Conservation (phyloP, 495 filamentous ascomycete species). For the Chaetomium fimeti region DNA sequence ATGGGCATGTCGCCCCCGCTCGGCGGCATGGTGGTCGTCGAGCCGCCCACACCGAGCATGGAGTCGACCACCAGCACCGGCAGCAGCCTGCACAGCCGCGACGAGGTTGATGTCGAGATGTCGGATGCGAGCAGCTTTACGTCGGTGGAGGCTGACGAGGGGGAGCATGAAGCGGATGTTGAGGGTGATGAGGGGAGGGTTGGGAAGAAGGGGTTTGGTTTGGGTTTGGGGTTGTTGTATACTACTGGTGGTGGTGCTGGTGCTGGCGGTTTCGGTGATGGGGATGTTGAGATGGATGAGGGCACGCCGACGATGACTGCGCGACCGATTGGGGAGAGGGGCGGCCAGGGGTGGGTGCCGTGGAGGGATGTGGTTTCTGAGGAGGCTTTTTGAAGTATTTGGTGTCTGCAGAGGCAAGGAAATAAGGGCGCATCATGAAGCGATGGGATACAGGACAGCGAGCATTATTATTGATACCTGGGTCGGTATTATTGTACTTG, state of each 20-base stretch:
- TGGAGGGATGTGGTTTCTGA: constrained; percentile 18
- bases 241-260: background rate
- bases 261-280: background rate
- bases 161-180: constrained; percentile 7
- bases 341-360: constrained; percentile 10
- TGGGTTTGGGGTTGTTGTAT: background rate
- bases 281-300: constrained; percentile 34
- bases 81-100: constrained; percentile 15
- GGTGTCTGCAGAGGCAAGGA: background rate
- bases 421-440: background rate
- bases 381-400: background rate
- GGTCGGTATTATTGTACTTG: background rate
- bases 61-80: constrained; percentile 24
- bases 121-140: constrained; percentile 40
- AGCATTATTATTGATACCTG: constrained; percentile 11
- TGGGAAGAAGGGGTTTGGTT: background rate
- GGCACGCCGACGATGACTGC: constrained; percentile 37
- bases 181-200: background rate
- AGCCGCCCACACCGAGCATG: constrained; percentile 24
- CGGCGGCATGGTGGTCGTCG: background rate
- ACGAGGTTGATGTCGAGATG: constrained; percentile 45
- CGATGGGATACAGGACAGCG: background rate
- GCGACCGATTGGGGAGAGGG: constrained; percentile 20
- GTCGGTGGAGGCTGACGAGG: constrained; percentile 30
- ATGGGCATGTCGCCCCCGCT: background rate